Evolutionary conservation across 2,329 filamentous ascomycete species (phyloP).

Genomic region (Davidsoniella neocaledoniae): DNA sequence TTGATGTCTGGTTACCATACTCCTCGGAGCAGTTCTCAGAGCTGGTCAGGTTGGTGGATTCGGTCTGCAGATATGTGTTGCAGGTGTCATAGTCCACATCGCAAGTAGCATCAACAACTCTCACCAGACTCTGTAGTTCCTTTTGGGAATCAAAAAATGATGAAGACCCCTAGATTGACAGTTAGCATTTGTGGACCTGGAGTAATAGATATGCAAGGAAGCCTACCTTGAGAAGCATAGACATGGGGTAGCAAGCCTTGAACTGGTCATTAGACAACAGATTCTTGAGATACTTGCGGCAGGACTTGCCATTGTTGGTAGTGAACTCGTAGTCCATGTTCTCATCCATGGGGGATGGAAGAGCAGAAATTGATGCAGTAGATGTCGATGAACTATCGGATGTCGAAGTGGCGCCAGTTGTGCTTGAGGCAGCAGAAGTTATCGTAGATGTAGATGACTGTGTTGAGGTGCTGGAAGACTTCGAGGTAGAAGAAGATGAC

Average conservation of each 20-base stretch:
- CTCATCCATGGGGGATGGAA: conserved; percentile 53
- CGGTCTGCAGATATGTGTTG: conserved; percentile 41
- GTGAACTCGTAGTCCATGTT: conserved; percentile 47
- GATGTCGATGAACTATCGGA: conserved; percentile 17
- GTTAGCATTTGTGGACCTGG: conserved; percentile 13
- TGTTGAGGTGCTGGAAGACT: background rate
- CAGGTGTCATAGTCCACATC: conserved; percentile 49
- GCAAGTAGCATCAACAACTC: conserved; percentile 66
- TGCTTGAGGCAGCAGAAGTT: conserved; percentile 11
- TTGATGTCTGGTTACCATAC: conserved; percentile 45
- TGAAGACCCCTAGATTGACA: conserved; percentile 47
- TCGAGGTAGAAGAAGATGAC: background rate
- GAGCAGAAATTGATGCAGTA: conserved; percentile 20
- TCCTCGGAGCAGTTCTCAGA: conserved; percentile 55
- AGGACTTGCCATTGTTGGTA: conserved; percentile 30
- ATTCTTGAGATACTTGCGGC: conserved; percentile 48
- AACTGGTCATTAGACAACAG: conserved; percentile 53
- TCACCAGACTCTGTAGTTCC: conserved; percentile 54
- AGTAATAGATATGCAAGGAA: background rate
- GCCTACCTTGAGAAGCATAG: conserved; percentile 61
- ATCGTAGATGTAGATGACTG: background rate
- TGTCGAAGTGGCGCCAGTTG: conserved; percentile 1
- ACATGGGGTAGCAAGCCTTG: conserved; percentile 63
- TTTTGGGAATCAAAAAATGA: conserved; percentile 69
- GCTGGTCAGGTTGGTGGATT: conserved; percentile 48